Conservation (phyloP, 2,329 filamentous ascomycete species). For the Trichoderma pleuroti region DNA sequence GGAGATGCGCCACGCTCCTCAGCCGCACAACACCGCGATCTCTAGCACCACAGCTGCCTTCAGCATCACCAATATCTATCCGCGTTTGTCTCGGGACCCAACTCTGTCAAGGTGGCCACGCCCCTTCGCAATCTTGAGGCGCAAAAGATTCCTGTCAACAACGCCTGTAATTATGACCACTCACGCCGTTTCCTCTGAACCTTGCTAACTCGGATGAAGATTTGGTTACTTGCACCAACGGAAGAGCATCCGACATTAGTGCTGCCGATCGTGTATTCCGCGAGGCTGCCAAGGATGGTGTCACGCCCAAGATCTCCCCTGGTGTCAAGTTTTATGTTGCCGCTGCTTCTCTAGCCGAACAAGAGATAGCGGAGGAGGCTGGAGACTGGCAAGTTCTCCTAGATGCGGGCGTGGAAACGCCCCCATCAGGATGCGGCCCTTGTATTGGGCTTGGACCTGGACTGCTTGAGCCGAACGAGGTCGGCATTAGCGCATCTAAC, state of each 20-base stretch:
- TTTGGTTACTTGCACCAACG: conserved; percentile 87
- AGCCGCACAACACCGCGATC: neutral
- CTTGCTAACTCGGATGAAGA: neutral
- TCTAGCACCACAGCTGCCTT: neutral
- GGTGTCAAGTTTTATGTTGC: conserved; percentile 87
- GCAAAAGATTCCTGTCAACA: conserved; percentile 71
- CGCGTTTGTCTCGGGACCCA: conserved; percentile 81
- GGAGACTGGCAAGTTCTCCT: conserved; percentile 60
- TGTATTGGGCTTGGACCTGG: neutral
- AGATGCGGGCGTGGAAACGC: conserved; percentile 71
- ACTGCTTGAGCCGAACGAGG: conserved; percentile 50
- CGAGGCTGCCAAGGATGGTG: conserved; percentile 55
- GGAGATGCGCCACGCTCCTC: neutral
- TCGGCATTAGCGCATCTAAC: conserved; percentile 80
- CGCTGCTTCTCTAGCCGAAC: conserved; percentile 72
- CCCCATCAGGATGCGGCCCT: conserved; percentile 55
- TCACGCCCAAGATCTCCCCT: conserved; percentile 57
- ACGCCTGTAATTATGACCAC: neutral
- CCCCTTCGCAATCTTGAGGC: conserved; percentile 70
- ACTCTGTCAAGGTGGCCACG: conserved; percentile 77
- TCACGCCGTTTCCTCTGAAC: neutral
- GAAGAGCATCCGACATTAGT: conserved; percentile 71
- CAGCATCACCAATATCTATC: conserved; percentile 48
- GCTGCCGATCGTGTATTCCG: conserved; percentile 66
- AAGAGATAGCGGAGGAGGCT: conserved; percentile 69